Base-by-base conservation (phyloP, 2,329 filamentous ascomycete species). In the Phaeoacremonium minimum region DNA sequence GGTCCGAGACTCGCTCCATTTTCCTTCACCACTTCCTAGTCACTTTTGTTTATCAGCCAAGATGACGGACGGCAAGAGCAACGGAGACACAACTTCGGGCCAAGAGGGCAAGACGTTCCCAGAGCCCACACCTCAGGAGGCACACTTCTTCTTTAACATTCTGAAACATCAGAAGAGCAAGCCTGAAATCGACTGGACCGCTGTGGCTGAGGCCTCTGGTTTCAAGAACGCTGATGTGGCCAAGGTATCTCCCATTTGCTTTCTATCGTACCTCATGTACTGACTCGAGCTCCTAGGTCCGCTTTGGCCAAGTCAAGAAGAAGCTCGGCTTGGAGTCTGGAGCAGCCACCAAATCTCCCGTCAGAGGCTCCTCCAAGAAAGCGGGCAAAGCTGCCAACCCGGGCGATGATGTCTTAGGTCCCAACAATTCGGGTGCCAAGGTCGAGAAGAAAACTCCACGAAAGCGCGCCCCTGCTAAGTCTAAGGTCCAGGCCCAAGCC, bases 231-330 rank as follows among this genome's bases (percentile, higher is more conserved):
- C 57, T 0, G 55, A 57, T 7, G 62, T 64, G 4, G 71, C 72
- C 38, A 66, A 64, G 51, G 69, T 69, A n/a, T n/a, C n/a, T n/a
- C n/a, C n/a, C n/a, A n/a, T n/a, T n/a, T n/a, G n/a, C n/a, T n/a
- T n/a, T n/a, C n/a, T n/a, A n/a, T n/a, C n/a, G n/a, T n/a, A n/a
- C n/a, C n/a, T n/a, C n/a, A n/a, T n/a, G n/a, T n/a, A n/a, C n/a
- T n/a, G n/a, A n/a, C n/a, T n/a, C n/a, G n/a, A n/a, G n/a, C n/a
- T n/a, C n/a, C n/a, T 38, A 69, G 59, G 61, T 64, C 28, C 67
- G 72, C 31, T 76, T 67, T 38, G 61, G 66, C 4, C 69, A 75
- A 41, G 64, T 75, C 41, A 73, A 67, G 51, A 56, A 58, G 31
- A 71, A 72, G 52, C 55, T 68, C 1, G 62, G 63, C 4, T 56